Conservation (phyloP, 495 filamentous ascomycete species). For the Talaromyces trachyspermus region DNA sequence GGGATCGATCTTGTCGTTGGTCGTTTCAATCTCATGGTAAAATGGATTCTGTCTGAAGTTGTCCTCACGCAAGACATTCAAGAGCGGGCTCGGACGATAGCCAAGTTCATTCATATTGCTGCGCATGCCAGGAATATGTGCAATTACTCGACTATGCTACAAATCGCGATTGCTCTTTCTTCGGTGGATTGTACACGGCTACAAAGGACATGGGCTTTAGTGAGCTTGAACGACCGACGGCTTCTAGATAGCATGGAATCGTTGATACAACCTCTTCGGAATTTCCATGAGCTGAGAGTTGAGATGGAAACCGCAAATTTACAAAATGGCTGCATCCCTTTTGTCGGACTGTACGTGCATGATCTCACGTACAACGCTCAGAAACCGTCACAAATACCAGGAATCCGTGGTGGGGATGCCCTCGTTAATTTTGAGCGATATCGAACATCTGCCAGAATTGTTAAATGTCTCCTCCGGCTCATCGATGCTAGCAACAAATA, state of each 20-base stretch:
- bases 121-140: constrained; percentile 73
- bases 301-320: constrained; percentile 81
- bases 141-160: constrained; percentile 95
- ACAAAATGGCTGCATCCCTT: constrained; percentile 89
- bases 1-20: constrained; percentile 95
- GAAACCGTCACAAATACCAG: constrained; percentile 62
- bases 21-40: constrained; percentile 94
- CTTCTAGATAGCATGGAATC: constrained; percentile 75
- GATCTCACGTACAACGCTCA: constrained; percentile 96
- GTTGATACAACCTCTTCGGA: constrained; percentile 78
- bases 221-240: constrained; percentile 61
- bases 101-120: constrained; percentile 91
- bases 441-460: constrained; percentile 80
- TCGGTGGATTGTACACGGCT: constrained; percentile 75
- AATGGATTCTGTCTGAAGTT: constrained; percentile 91
- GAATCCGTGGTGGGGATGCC: constrained; percentile 53
- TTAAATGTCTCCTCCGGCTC: constrained; percentile 83
- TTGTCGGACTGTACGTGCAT: constrained; percentile 90
- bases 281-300: constrained; percentile 80
- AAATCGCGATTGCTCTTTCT: constrained; percentile 85
- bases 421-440: constrained; percentile 95
- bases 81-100: constrained; percentile 75
- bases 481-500: constrained; percentile 92
- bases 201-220: constrained; percentile 70
- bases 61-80: constrained; percentile 75